Evolutionary conservation across 2,329 filamentous ascomycete genomes (phyloP).

Genomic region (Balansia obtecta): DNA sequence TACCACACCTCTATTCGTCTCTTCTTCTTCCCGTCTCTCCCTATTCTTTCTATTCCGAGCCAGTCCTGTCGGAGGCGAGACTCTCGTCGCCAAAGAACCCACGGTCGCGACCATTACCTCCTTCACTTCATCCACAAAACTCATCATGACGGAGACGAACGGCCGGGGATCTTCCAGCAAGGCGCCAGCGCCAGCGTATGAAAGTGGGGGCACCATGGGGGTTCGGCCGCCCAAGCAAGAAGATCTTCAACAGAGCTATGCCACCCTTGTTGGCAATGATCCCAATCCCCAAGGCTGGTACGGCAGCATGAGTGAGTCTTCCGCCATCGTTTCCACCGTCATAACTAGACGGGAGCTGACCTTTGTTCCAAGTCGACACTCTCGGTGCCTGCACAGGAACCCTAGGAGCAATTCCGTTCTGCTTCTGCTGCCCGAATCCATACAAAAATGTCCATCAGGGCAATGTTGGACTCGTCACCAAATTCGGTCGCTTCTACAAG

Average conservation of each 20-base stretch:
- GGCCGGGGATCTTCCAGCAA: conserved; percentile 19
- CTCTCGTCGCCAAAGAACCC: not conserved
- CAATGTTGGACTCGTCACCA: conserved; percentile 89
- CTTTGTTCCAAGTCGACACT: conserved; percentile 47
- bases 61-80: not conserved
- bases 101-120: conserved; percentile 7
- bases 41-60: not conserved
- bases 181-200: conserved; percentile 12
- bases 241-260: conserved; percentile 77
- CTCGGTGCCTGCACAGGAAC: conserved; percentile 67
- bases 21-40: not conserved
- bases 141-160: conserved; percentile 13
- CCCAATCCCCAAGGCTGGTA: conserved; percentile 76
- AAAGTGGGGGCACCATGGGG: conserved; percentile 40
- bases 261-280: conserved; percentile 50
- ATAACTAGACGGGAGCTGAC: not conserved
- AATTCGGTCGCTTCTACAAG: conserved; percentile 89
- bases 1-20: not conserved
- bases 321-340: not conserved
- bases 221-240: conserved; percentile 73
- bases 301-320: conserved; percentile 61
- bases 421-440: conserved; percentile 84
- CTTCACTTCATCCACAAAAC: conserved; percentile 7
- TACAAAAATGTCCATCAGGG: conserved; percentile 89
- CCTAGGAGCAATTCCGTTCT: conserved; percentile 80